Base-by-base conservation (phyloP, 2,329 filamentous ascomycete genomes). In the Arachnomyces sp. region DNA sequence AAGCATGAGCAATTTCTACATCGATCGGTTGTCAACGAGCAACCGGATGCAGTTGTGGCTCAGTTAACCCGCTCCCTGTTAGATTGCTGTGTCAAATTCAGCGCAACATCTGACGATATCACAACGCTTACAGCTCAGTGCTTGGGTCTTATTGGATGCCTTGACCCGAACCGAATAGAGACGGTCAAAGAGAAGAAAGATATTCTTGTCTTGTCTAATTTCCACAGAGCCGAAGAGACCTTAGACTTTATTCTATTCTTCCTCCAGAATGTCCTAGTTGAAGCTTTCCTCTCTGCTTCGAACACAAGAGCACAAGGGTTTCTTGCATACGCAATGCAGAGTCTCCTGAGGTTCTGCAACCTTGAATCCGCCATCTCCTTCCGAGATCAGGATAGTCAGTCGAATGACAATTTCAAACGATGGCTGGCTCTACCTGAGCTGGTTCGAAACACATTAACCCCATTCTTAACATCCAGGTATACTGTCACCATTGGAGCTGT, bases 241-340 rank as follows among this genome's bases (percentile, higher is more conserved):
- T 81, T 86, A 12, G 80, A 92, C 46, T 99, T 96, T 60, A 78
- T 87, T 6, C 71, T 92, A 31, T 88, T 89, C 53, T 72, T 94
- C 34, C 71, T 99, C 12, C 82, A 94, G 53, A 76, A 93, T 55
- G 82, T 94, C 6, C 69, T 98, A 8, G 87, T 96, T 17, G 88
- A 89, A 45, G 83, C 89, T 1, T 99, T 98, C 56, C 70, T 94
- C 32, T 94, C 90, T 1, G 84, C 86, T 1, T 92, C 84, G 0
- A 93, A 95, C 57, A 84, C 88, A 2, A 81, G 79, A 48, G 74
- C 88, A 4, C 92, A 96, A 60, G 89, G 88, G 0, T 94, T 93
- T 56, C 72, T 99, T 13, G 90, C 90, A 1, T 98, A 84, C 61
- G 85, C 83, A 2, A 95, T 98, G 80, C 92, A 99, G 61, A 83